phyloP scores from a whole-genome alignment of 192 early-diverging fungal genomes.

The Coemansia sp. region DNA sequence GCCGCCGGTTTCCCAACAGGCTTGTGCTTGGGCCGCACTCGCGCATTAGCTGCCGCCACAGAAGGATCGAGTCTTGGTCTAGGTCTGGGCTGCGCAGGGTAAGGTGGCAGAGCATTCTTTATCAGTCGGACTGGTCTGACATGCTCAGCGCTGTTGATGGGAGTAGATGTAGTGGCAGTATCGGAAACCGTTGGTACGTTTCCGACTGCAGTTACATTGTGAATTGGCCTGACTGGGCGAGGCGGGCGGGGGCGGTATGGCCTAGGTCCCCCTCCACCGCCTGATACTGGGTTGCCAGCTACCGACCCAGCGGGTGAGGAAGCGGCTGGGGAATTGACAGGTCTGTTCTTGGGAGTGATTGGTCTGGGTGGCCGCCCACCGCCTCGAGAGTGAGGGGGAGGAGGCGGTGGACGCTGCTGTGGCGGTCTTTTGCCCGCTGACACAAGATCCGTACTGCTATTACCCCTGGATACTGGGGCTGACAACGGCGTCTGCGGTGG shows the following conservation, averaged over 20 bases:
- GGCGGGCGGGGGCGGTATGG: not conserved
- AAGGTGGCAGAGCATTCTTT: not conserved
- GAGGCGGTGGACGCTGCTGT: not conserved
- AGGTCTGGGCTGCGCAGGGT: not conserved
- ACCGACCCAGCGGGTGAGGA: not conserved
- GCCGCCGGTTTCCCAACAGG: not conserved
- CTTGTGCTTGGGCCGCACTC: conserved; percentile 4
- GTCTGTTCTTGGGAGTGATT: not conserved
- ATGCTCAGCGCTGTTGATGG: not conserved
- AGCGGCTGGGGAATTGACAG: not conserved
- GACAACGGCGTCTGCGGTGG: not conserved
- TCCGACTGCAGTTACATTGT: not conserved
- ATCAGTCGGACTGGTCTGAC: not conserved
- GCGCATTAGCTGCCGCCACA: not conserved
- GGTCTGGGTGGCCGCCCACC: not conserved
- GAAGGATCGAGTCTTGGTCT: not conserved
- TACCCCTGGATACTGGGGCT: not conserved
- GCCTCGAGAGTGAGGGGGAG: not conserved
- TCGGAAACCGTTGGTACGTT: not conserved
- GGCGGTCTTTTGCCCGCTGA: not conserved
- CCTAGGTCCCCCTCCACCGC: not conserved
- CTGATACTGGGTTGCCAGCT: not conserved
- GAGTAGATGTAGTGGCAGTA: not conserved
- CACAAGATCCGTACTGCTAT: not conserved
- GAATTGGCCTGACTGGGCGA: not conserved